These are phyloP conservation scores for Vitis hybrid DNA, from an alignment of 177 flowering plant genomes.

Conservation along the genomic window DNA sequence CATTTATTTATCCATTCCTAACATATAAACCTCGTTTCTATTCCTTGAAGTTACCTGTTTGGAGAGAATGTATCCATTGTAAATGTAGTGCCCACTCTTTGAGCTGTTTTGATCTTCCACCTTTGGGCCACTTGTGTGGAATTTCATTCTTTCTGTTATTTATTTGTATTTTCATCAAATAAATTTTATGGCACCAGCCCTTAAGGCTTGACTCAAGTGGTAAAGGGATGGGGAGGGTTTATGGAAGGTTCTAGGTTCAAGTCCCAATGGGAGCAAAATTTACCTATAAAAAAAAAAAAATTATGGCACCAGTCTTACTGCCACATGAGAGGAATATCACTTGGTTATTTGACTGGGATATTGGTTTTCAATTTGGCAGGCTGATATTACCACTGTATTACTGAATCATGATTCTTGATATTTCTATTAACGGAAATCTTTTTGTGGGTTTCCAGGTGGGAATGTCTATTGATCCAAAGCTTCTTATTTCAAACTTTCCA, in stretches of 20 bases:
- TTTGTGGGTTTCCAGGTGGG: conserved; percentile 75
- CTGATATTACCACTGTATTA: not conserved
- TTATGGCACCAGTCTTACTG: not conserved
- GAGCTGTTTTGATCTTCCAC: not conserved
- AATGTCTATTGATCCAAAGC: conserved; percentile 99
- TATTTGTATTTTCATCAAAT: not conserved
- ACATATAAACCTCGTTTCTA: not conserved
- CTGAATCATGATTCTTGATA: not conserved
- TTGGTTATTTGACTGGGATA: not conserved
- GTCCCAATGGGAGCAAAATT: too few relatives aligned
- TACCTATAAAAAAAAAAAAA: too few relatives aligned
- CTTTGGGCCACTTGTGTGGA: not conserved
- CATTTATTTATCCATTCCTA: not conserved
- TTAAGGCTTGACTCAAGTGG: too few relatives aligned
- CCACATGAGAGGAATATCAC: not conserved
- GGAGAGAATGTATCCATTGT: too few relatives aligned
- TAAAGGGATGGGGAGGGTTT: too few relatives aligned
- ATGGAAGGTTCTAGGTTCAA: too few relatives aligned
- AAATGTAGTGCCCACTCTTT: too few relatives aligned
- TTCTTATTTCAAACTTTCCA: conserved; percentile 88
- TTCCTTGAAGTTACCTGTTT: not conserved
- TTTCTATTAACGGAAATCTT: not conserved
- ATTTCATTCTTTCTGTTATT: not conserved
- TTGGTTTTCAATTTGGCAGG: not conserved
- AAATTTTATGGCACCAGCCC: not conserved